Base-by-base conservation (phyloP, 179 eudicot genomes). In the Nepenthes alata region DNA sequence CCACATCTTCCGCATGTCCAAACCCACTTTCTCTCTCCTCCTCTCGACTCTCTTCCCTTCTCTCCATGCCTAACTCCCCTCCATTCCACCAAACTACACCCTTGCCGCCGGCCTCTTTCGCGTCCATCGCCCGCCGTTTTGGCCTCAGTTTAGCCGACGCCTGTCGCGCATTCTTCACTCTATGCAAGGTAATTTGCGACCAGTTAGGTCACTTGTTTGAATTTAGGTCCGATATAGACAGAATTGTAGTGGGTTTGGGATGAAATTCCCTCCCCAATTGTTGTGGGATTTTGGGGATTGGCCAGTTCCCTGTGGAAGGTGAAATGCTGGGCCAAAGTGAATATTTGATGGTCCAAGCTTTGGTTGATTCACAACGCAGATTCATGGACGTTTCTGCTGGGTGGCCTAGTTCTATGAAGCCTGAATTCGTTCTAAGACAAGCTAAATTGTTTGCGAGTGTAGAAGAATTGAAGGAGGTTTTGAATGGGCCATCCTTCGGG, bases 341-440 rank as follows among this genome's bases (percentile, higher is more conserved):
- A 66, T 81, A 65, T 39, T 73, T 91, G 72, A 56, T 84, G 61
- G 95, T 86, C 74, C 98, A 91, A 53, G 96, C 85, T 8, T 74
- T 91, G 71, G 96, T 86, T 51, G 98, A 91, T 58, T 75, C 80
- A 35, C 80, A 91, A 37, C 96, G 96, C 35, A 84, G 91, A 64
- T 89, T 91, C 61, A 69, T 91, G 35, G 95, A 91, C 69, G 84
- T 91, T 2, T 91, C 98, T 1, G 95, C 96, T 14, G 96, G 98
- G 4, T 91, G 98, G 96, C 96, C 98, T 2, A 76, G 80, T 57
- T 65, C 80, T 11, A 75, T 79, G 78, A 76, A 65, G 3, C 88
- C 89, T 0, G 81, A 67, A 2, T 55, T 67, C 11, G 70, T 83
- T 39, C 56, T 91, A 36, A 69, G 70, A 11, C 83, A 78, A 56